Evolutionary conservation across 192 early-diverging fungal species (phyloP).

Genomic region (Funneliformis mosseae): DNA sequence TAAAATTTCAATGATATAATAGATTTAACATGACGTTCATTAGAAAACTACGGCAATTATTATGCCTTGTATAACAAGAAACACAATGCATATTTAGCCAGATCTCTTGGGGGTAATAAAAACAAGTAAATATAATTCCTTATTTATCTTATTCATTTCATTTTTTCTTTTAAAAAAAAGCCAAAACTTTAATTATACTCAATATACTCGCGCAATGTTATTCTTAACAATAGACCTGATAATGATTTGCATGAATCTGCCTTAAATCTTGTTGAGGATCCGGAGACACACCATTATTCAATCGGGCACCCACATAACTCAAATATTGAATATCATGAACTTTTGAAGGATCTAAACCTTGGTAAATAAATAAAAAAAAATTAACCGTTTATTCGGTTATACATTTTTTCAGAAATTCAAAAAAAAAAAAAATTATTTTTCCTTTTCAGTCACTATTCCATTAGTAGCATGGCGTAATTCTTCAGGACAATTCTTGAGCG

Average conservation of each 20-base stretch:
- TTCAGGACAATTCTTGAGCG: neutral
- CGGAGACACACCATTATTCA: neutral
- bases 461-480: constrained; percentile 5
- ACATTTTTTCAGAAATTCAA: neutral
- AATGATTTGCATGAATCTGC: neutral
- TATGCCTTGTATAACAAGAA: constrained; percentile 18
- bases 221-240: neutral
- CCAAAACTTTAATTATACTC: neutral
- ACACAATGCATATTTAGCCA: neutral
- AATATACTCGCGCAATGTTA: neutral
- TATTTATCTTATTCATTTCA: neutral
- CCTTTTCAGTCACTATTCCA: neutral
- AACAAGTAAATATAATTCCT: neutral
- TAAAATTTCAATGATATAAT: neutral
- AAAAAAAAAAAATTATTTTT: neutral
- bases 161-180: neutral
- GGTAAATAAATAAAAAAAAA: neutral
- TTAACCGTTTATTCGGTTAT: neutral
- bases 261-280: neutral
- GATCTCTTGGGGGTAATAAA: neutral
- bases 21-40: too few species aligned
- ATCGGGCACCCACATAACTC: neutral
- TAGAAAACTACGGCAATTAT: neutral
- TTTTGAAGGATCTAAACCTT: neutral
- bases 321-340: neutral